A percentile compares a stretch with the other conserved stretches of the same genome.
Evolutionary conservation across 2,329 filamentous ascomycete species (phyloP).

Genomic region (Ceratocystis albifundus): DNA sequence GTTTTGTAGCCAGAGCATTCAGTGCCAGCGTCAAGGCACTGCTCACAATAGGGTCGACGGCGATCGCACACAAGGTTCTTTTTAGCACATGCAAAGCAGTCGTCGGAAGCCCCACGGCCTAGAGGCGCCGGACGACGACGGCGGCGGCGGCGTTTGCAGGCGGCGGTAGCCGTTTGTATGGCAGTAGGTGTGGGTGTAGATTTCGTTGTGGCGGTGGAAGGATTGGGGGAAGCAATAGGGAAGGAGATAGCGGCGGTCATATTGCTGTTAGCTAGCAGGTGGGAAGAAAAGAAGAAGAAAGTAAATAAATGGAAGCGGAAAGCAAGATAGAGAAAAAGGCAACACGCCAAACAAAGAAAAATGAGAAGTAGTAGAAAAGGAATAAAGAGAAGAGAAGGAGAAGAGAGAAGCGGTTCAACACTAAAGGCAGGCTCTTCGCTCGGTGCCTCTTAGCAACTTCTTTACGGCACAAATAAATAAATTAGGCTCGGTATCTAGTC

Average conservation of each 20-base stretch:
- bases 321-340: background rate
- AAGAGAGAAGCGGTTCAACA: background rate
- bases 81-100: constrained; percentile 89
- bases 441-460: too few species aligned
- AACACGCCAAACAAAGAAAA: background rate
- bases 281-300: background rate
- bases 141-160: constrained; percentile 49
- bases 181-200: constrained; percentile 27
- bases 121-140: constrained; percentile 63
- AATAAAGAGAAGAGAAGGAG: background rate
- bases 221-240: constrained; percentile 32
- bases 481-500: background rate
- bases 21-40: constrained; percentile 81
- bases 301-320: background rate
- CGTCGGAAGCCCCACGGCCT: constrained; percentile 77
- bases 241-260: constrained; percentile 37
- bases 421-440: background rate
- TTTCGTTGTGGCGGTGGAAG: constrained; percentile 36
- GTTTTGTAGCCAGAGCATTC: constrained; percentile 96
- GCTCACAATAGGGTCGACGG: constrained; percentile 84
- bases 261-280: background rate
- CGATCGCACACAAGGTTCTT: constrained; percentile 78
- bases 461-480: too few species aligned
- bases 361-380: background rate
- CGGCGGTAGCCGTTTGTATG: constrained; percentile 36